Base-by-base conservation (phyloP, 225 moss, liverwort and hornwort species). In the Bryoerythrophyllum caledonicum region DNA sequence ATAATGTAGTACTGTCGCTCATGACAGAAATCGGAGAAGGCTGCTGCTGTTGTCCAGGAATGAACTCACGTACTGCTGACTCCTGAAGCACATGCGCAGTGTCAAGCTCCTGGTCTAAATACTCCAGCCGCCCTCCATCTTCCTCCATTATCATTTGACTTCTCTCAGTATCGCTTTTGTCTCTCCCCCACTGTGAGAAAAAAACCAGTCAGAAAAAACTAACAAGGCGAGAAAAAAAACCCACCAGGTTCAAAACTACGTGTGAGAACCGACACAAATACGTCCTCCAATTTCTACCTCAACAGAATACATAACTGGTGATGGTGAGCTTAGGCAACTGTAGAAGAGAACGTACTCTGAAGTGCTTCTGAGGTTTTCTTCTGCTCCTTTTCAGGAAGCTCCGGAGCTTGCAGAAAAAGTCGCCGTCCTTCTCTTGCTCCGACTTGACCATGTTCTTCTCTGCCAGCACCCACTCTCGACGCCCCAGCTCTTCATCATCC, bases 351-450 rank as follows among this genome's bases (percentile, higher is more conserved):
- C 10, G 75, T 78, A 90, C 87, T 74, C 72, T 83, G 65, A 74
- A 83, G 19, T 83, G 80, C 72, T 88, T 90, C 7, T 79, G 88
- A 21, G 89, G 78, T 65, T 86, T 83, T 59, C 81, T 89, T 49
- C 88, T 82, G 65, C 85, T 84, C 71, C 91, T 89, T 80, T 82
- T 92, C 63, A 95, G 74, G 70, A 92, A 92, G 35, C 90, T 86
- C 37, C 87, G 85, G 25, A 92, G 77, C 74, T 92, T 92, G 72
- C 67, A 85, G 55, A 94, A 85, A 59, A 92, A 87, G 60, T 92
- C 92, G 58, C 82, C 69, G 32, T 92, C 87, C 68, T 87, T 85
- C 65, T 83, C 81, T 46, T 81, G 86, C 64, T 79, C 68, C 9
- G 78, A 40, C 40, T 72, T 82, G 23, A 66, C 81, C 65, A 82